Base-by-base conservation (phyloP, 257 asterid species). In the Solanum pimpinellifolium region DNA sequence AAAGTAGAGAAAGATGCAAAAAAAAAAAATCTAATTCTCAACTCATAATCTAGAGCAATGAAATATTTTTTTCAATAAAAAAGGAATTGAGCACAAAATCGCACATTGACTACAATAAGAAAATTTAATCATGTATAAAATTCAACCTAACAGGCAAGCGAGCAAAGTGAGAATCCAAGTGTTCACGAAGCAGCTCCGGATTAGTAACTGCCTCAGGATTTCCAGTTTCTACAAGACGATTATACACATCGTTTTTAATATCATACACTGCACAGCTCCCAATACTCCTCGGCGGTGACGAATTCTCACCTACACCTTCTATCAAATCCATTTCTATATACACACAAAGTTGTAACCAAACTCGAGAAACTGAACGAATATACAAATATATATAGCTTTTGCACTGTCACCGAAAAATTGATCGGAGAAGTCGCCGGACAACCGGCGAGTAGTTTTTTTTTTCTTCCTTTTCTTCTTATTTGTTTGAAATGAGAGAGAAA, bases 281-380 rank as follows among this genome's bases (percentile, higher is more conserved):
- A 87, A 87, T 91, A 89, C 95, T 95, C 93, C 93, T 92, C 86
- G 92, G 95, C 89, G 99, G 99, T 88, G 99, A 95, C 86, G 96
- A 94, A 85, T 98, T 95, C 94, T 95, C 99, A 25, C 98, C 99
- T 5, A 93, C 98, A 86, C 93, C 99, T 92, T 96, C 98, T 44
- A 35, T 89, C 78, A 95, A 95, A 89, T 96, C 98, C 99, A 95
- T 96, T 49, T 46, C 3, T 66, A 33, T 27, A 27, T 56, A 70
- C 59, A 42, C 33, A 29, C 39, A 37, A 5, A 75, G 7, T 39
- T 39, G 44, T 41, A 41, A 12, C 59, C 41, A 41, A 39, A 75
- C 33, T 23, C 33, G 18, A 76, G 60, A 44, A 77, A 42, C 37
- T 25, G 62, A 77, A 44, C 44, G 62, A 44, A 77, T 41, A 77